A percentile compares a stretch with the other conserved stretches of the same genome.
Conservation (phyloP, 352 stramenopile species). For the Globisporangium iwayamae region DNA sequence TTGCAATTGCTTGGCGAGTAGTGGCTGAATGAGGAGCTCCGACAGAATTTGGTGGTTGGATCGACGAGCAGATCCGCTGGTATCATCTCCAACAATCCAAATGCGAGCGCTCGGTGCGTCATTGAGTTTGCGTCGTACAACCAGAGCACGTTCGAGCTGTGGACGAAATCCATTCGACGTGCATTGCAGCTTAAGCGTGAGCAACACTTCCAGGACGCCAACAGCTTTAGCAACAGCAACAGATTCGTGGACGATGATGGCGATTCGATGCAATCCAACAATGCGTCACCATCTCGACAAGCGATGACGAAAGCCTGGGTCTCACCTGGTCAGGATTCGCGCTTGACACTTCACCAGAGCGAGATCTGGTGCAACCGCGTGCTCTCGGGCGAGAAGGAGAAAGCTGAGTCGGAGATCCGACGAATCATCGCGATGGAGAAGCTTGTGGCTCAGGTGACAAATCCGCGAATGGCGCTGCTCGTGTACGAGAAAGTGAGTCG, state of each 20-base stretch:
- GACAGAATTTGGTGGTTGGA: slow-evolving; percentile 46
- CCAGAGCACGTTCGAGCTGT: slow-evolving; percentile 83
- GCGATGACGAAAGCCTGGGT: slow-evolving; percentile 41
- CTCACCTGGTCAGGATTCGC: slow-evolving; percentile 79
- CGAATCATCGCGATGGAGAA: slow-evolving; percentile 86
- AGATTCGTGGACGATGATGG: not conserved
- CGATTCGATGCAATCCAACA: slow-evolving; percentile 14
- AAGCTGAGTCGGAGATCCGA: slow-evolving; percentile 77
- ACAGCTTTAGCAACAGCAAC: not conserved
- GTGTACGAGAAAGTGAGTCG: slow-evolving; percentile 88
- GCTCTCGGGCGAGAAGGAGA: slow-evolving; percentile 75
- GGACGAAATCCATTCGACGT: slow-evolving; percentile 78
- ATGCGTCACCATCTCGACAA: slow-evolving; percentile 12
- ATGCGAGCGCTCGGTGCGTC: slow-evolving; percentile 58
- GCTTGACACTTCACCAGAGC: slow-evolving; percentile 78
- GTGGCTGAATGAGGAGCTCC: slow-evolving; percentile 74
- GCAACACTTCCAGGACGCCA: slow-evolving; percentile 23
- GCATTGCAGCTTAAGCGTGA: slow-evolving; percentile 59
- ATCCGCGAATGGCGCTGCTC: slow-evolving; percentile 73
- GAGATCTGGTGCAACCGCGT: slow-evolving; percentile 86
- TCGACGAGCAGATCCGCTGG: slow-evolving; percentile 40
- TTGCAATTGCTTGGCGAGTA: not conserved
- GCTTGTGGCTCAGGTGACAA: slow-evolving; percentile 74
- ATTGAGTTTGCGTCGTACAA: slow-evolving; percentile 79
- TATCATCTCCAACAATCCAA: slow-evolving; percentile 49